These are phyloP conservation scores for Paramecium caudatum DNA, from an alignment of 73 alveolate species.

Conservation along the genomic window DNA sequence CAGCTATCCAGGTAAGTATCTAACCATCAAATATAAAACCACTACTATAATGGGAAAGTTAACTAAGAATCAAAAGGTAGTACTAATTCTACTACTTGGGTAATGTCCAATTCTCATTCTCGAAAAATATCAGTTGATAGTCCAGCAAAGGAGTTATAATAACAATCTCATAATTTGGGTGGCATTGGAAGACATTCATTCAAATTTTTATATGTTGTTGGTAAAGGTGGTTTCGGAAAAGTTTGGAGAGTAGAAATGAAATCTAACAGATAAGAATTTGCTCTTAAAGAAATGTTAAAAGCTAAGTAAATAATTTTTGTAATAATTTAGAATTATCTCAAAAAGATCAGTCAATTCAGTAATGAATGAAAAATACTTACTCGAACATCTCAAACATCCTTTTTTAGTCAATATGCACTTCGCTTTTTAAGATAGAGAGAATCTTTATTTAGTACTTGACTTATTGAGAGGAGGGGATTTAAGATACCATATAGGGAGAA, in stretches of 20 bases:
- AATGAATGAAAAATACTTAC: conserved; percentile 79
- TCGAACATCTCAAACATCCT: conserved; percentile 81
- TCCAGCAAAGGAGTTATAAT: conserved; percentile 15
- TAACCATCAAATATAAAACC: conserved; percentile 51
- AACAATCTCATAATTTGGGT: not conserved
- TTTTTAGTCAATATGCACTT: conserved; percentile 84
- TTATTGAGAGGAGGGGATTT: conserved; percentile 83
- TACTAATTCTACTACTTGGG: conserved; percentile 55
- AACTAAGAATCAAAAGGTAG: conserved; percentile 65
- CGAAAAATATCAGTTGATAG: conserved; percentile 59
- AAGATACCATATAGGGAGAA: conserved; percentile 79
- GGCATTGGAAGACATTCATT: conserved; percentile 68
- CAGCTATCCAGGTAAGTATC: conserved; percentile 58
- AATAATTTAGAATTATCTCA: conserved; percentile 76
- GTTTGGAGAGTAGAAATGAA: conserved; percentile 72
- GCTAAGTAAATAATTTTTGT: conserved; percentile 1
- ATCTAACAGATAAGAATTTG: conserved; percentile 50
- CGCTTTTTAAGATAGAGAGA: conserved; percentile 79
- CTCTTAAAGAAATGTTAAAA: conserved; percentile 63
- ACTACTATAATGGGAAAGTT: conserved; percentile 54
- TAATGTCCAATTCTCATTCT: conserved; percentile 58
- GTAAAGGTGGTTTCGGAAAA: conserved; percentile 66
- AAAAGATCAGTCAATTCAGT: conserved; percentile 78
- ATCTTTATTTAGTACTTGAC: conserved; percentile 79
- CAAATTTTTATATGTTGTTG: conserved; percentile 49